A percentile compares a stretch with the other conserved stretches of the same genome.
Conservation (phyloP, 75 land plant species). For the Cupressus sempervirens region DNA sequence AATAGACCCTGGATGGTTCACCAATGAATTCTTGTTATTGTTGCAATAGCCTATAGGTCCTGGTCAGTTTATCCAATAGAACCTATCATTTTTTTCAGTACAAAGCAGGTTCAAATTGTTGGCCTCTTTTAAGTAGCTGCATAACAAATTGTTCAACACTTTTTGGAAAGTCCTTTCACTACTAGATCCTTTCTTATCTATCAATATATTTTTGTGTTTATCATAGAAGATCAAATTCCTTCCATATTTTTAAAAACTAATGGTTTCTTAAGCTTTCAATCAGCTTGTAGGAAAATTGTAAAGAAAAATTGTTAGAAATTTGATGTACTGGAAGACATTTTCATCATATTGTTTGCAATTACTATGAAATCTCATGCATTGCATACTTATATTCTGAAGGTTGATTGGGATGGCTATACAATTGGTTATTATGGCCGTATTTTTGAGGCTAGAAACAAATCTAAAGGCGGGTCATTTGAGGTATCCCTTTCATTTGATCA, state of each 20-base stretch:
- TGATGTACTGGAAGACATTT: neutral
- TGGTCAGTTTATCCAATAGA: too few relatives aligned
- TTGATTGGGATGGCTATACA: conserved; percentile 99
- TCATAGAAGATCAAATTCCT: neutral
- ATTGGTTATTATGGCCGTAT: conserved; percentile 99
- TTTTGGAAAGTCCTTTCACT: neutral
- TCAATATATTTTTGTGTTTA: neutral
- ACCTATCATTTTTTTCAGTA: neutral
- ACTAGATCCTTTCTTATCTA: neutral
- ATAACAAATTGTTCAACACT: neutral
- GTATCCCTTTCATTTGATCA: conserved; percentile 26
- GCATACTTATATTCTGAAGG: conserved; percentile 37
- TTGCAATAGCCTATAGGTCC: too few relatives aligned
- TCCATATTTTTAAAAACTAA: neutral
- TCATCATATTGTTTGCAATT: neutral
- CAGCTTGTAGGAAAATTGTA: neutral
- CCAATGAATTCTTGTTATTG: too few relatives aligned
- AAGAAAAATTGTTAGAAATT: neutral
- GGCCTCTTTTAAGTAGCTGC: neutral
- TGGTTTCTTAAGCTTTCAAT: neutral
- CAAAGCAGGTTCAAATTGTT: neutral
- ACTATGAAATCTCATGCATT: conserved; percentile 9
- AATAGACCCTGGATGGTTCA: too few relatives aligned
- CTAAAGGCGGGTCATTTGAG: conserved; percentile 98
- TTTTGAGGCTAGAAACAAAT: conserved; percentile 96